A percentile compares a stretch with the other conserved stretches of the same genome.
phyloP scores from a whole-genome alignment of 768 basidiomycete species.

The Chalciporus piperatus region DNA sequence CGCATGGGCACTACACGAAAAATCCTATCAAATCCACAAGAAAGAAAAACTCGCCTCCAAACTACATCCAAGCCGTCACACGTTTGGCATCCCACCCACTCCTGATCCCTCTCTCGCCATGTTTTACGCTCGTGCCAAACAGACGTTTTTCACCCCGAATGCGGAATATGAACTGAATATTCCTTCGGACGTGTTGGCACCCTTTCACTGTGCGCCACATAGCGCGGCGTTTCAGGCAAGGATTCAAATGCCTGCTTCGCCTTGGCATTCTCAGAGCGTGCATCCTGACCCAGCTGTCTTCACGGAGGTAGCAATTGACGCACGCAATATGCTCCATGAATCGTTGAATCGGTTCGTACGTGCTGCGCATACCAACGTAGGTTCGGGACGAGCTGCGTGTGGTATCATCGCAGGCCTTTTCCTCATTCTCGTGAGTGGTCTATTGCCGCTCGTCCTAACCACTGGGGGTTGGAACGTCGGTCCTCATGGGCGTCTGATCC shows the following conservation, averaged over 20 bases:
- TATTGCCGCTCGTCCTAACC: conserved; percentile 53
- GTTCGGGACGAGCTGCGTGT: conserved; percentile 65
- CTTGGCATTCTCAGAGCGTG: conserved; percentile 29
- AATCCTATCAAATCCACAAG: conserved; percentile 28
- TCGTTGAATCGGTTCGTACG: conserved; percentile 65
- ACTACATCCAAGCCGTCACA: conserved; percentile 26
- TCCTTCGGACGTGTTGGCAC: conserved; percentile 60
- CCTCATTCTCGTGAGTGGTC: conserved; percentile 44
- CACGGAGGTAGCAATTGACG: conserved; percentile 54
- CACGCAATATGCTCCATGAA: conserved; percentile 55
- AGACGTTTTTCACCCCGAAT: conserved; percentile 75
- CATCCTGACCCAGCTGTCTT: conserved; percentile 71
- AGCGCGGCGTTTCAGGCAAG: conserved; percentile 22
- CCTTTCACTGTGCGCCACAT: conserved; percentile 46
- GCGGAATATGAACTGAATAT: conserved; percentile 72
- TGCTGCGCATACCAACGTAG: conserved; percentile 67
- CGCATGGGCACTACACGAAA: conserved; percentile 37
- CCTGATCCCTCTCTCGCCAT: conserved; percentile 58
- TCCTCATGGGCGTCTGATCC: conserved; percentile 46
- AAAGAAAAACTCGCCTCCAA: conserved; percentile 41
- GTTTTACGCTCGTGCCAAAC: conserved; percentile 77
- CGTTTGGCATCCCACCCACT: conserved; percentile 30
- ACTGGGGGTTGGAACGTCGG: conserved; percentile 34
- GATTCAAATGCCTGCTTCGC: conserved; percentile 5
- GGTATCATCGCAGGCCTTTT: conserved; percentile 64